Base-by-base conservation (phyloP, 768 basidiomycete species). In the Agaricus sinodeliciosus region DNA sequence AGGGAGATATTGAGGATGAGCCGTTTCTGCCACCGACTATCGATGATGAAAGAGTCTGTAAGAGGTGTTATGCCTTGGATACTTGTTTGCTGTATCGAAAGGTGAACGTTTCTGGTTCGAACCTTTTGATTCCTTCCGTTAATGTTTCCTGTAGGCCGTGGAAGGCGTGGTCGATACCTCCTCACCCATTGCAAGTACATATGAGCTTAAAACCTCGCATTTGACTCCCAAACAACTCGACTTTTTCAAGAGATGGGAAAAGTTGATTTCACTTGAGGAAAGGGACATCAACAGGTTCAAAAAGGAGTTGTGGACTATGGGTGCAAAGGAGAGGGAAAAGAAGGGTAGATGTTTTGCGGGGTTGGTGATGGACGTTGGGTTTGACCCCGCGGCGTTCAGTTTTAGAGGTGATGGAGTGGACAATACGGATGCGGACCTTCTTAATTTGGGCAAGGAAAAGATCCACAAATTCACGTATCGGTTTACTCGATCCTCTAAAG, bases 61-160 rank as follows among this genome's bases (percentile, higher is more conserved):
- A 82, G 63, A 78, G 73, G 45, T 98, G 96, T 62, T 97, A 84
- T 63, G 75, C 79, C 0, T 68, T 89, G 5, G 91, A 99, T 60
- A 77, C 82, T 1, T 98, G 96, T 67, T 93, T 97, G 87, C 74
- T 99, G 9, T 98, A 94, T 69, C 86, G 95, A 41, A 89, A 87
- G 76, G 90, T 57, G 31, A 31, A 5, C 43, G 54, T 25, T 48
- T 51, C 60, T 39, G 51, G 44, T 7, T 48, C 19, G 15, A 22
- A 11, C 2, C 34, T 11, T 15, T n/a, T 39, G 25, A 5, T 3
- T 19, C 42, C 3, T 40, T 53, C 50, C 34, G 26, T 42, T 19
- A 19, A 27, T 40, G 27, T 35, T 31, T 13, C 3, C 4, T 25
- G 13, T 31, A 54, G 52, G 52, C 52, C 12, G 52, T 54, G 18